These are phyloP conservation scores for Solanum dulcamara DNA, from an alignment of 257 asterid species.

Conservation along the genomic window DNA sequence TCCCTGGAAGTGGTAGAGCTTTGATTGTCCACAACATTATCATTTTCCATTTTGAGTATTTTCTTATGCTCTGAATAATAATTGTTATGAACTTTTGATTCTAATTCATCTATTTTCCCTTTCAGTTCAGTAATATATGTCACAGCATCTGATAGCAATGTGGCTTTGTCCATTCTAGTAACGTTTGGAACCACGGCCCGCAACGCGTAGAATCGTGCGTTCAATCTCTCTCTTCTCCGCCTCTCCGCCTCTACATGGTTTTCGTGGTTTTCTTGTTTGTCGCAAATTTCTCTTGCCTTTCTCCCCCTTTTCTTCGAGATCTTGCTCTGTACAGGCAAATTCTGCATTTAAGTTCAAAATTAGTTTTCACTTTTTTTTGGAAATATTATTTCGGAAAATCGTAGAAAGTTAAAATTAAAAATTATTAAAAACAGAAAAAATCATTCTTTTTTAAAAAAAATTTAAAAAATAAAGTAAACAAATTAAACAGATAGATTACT, in stretches of 20 bases:
- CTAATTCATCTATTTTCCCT: constrained; percentile 42
- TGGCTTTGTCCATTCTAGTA: constrained; percentile 76
- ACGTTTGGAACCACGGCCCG: constrained; percentile 75
- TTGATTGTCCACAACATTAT: constrained; percentile 12
- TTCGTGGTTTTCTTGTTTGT: constrained; percentile 31
- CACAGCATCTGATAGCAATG: constrained; percentile 65
- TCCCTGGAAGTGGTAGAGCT: constrained; percentile 13
- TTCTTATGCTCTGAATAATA: constrained; percentile 12
- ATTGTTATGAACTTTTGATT: constrained; percentile 5
- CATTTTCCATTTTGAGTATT: constrained; percentile 3
- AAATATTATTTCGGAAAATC: no score
- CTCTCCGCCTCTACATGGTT: constrained; percentile 83
- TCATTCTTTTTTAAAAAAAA: no score
- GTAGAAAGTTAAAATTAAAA: no score
- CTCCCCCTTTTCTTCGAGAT: constrained; percentile 41
- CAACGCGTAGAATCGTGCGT: constrained; percentile 65
- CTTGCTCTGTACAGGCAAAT: not conserved
- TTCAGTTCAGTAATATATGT: constrained; percentile 55
- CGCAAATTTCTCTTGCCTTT: constrained; percentile 23
- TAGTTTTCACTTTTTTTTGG: not conserved
- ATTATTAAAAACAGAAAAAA: no score
- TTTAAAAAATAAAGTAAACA: no score
- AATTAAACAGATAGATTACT: no score
- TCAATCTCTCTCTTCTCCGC: constrained; percentile 85
- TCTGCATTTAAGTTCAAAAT: not conserved